Evolutionary conservation across 768 basidiomycete genomes (phyloP).

Genomic region (Rhodosporidiobolus odoratus): DNA sequence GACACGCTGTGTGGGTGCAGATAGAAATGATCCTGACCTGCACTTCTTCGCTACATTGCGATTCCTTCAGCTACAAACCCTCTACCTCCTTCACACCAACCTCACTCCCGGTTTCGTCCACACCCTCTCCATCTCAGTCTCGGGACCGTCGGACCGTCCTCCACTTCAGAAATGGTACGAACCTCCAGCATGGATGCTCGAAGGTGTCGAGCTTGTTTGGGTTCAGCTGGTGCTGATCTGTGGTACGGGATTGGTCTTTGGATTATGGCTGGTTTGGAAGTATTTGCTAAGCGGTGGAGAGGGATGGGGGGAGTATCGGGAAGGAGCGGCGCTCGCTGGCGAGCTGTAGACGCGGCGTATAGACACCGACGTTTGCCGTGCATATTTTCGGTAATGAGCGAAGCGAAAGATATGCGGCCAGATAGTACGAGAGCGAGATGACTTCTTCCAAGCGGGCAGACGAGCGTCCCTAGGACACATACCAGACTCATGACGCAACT

Average conservation of each 20-base stretch:
- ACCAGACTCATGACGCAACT: no score
- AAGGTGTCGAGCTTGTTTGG: slow-evolving; percentile 13
- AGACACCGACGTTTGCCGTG: not conserved
- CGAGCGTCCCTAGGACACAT: no score
- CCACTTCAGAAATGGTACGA: slow-evolving; percentile 20
- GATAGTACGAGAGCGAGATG: no score
- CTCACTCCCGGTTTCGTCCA: slow-evolving; percentile 27
- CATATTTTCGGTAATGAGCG: no score
- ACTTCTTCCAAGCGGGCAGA: no score
- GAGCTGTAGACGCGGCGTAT: no score
- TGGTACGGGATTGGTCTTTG: not conserved
- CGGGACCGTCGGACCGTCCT: slow-evolving; percentile 9
- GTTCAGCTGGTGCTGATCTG: slow-evolving; percentile 1
- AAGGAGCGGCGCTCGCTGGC: no score
- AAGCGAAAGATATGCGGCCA: no score
- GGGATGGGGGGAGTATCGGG: no score
- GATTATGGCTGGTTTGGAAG: slow-evolving; percentile 1
- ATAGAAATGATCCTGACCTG: not conserved
- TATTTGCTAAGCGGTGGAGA: not conserved
- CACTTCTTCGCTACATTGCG: not conserved
- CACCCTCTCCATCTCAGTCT: slow-evolving; percentile 27
- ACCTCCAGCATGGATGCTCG: slow-evolving; percentile 8
- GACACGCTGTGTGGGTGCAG: no score
- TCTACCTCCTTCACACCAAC: slow-evolving; percentile 57
- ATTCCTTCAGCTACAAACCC: slow-evolving; percentile 56